Base-by-base conservation (phyloP, 2,329 filamentous ascomycete species). In the Fusarium illudens region DNA sequence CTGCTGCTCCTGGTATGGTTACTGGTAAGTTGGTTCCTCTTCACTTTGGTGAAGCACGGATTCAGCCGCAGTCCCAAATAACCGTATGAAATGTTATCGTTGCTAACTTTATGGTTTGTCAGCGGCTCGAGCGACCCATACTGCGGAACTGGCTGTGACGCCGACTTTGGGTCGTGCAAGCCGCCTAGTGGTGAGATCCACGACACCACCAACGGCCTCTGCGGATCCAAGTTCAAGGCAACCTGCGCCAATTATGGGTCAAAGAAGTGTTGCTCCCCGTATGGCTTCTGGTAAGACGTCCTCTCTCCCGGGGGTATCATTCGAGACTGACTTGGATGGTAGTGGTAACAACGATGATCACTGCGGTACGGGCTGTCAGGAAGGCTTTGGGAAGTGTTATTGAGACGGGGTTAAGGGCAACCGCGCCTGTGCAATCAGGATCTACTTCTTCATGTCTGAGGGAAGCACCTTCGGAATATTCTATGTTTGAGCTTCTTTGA, bases 1-100 rank as follows among this genome's bases (percentile, higher is more conserved):
- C 65, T 82, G 81, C 68, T 83, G 81, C 60, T 82, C 80, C 4
- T 73, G 70, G 58, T 79, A 77, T 55, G 80, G 80, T n/a, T 81
- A 68, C 62, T 83, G 79, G 79, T 79, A 71, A 71, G 76, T 71
- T 37, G 42, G 4, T 1, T 17, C 4, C 11, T 48, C 12, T 15
- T 10, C 33, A 25, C 37, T n/a, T 51, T 51, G 19, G 30, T 12
- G 48, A 34, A 33, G 30, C 10, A 51, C 37, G 30, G 33, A 11
- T 39, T 58, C 58, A 39, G 61, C 58, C 46, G 36, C 22, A 27
- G 12, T 15, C 17, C 4, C 17, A 15, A 25, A 55, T 34, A 6
- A 4, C 10, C 27, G 29, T 25, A 15, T 25, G 12, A 15, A n/a
- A 15, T 32, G n/a, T 20, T 12, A 39, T 36, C 22, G 8, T 33